Evolutionary conservation across 495 filamentous ascomycete species (phyloP), one percentile per base, ranked within the genome.

Genomic region (Barbatosphaeria neglecta): DNA sequence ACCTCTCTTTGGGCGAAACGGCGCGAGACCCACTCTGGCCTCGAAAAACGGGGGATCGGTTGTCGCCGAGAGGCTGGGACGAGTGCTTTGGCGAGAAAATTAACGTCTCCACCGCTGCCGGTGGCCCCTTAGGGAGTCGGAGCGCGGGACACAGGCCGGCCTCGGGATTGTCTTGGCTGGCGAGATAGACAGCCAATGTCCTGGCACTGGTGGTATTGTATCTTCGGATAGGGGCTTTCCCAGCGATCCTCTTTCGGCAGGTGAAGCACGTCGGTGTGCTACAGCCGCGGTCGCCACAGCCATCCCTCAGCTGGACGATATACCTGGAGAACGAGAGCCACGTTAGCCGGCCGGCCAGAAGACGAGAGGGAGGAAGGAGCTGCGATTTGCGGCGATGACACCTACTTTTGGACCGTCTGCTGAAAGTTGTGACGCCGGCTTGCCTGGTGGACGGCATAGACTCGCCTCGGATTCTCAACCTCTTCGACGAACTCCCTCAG

Each of bases 241-340:
- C 72, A 11, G 76, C 73, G 17, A 80, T 61, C 45, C 83, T 73
- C 57, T 74, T 82, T 44, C 83, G 80, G 60, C 75, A 86, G 52
- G 78, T 88, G 50, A 87, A 86, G 66, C 89, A 95, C 25, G 86
- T 88, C 13, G 85, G 62, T 1, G 81, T 92, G 17, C 68, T 73
- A 63, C 89, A 95, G 37, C 68, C 62, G n/a, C 72, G 66, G 41
- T 77, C 74, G 41, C 77, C 71, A 56, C 89, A 95, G 45, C 89
- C 89, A 47, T 88, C 75, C 28, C 87, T 75, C n/a, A 95, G 74
- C 65, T 95, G 89, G 17, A 73, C 68, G 49, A 89, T 84, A 57
- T 84, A 93, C 50, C 88, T 94, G 58, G n/a, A 44, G 8, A 35
- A 51, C 17, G 27, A 59, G 47, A 63, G 48, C n/a, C n/a, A 44